Base-by-base conservation (phyloP, 106 monocot genomes). In the Acorus gramineus region DNA sequence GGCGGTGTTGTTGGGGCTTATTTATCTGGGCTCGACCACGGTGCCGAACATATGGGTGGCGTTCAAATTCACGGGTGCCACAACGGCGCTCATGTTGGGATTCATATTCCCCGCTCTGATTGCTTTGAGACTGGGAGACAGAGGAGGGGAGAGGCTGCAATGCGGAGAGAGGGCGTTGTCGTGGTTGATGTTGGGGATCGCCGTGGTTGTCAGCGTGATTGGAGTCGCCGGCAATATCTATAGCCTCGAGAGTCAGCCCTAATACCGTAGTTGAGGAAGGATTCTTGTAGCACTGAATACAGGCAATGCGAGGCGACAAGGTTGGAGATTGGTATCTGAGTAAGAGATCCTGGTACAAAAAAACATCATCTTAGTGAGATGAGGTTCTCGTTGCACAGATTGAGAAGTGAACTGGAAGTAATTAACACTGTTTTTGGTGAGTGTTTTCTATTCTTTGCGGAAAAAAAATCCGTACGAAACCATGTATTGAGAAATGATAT, bases 21-120 rank as follows among this genome's bases (percentile, higher is more conserved):
- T 88, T 44, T 88, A 93, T 61, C 63, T 93, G 14, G 88, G 82
- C 3, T 93, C 92, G 2, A 85, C 85, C 3, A 68, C 71, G 65
- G 81, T 88, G 59, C 92, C 92, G 2, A 93, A 88, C 68, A 93
- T 93, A 14, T 93, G 92, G 92, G 77, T 82, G 14, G 92, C 92
- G 56, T 93, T 93, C 73, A 88, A 88, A 66, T 93, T 93, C 50
- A 88, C 92, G 11, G 92, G 92, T 2, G 92, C 92, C 0, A 93
- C 92, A 3, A 85, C 92, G 3, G 92, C 82, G 14, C 53, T 88
- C 4, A 76, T 82, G 0, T 63, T 93, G 54, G 92, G 92, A 0
- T 93, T 93, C 74, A 88, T 88, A 62, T 93, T 93, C 63, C 92
- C 92, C 2, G 55, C 88, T 46, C 76, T 88, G 1, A 76, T 93